Conservation (phyloP, 306 rosid species). For the Aeschynomene evenia region DNA sequence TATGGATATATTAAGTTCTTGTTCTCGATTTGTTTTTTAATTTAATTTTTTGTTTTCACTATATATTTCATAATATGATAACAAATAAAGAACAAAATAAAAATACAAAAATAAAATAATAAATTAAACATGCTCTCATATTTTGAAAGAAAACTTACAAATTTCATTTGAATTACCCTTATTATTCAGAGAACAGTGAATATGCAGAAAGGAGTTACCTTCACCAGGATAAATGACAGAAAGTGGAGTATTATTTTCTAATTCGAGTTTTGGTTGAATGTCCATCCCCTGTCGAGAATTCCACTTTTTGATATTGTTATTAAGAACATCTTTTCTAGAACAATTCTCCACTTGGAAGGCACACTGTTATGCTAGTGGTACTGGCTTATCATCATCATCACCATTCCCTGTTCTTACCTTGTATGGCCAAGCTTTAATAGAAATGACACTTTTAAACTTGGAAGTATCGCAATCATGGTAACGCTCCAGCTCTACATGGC, state of each 20-base stretch:
- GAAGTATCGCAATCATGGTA: constrained; percentile 36
- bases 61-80: no score
- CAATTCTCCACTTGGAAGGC: constrained; percentile 20
- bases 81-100: no score
- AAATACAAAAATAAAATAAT: no score
- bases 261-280: no score
- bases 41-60: no score
- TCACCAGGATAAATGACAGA: no score
- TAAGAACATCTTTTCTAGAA: constrained; percentile 13
- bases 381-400: constrained; percentile 49
- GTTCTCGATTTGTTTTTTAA: no score
- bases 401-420: constrained; percentile 36
- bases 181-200: constrained; percentile 12
- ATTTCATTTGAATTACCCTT: constrained; percentile 32
- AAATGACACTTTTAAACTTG: constrained; percentile 58
- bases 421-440: constrained; percentile 49
- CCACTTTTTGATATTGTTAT: constrained; percentile 21
- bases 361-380: constrained; percentile 56
- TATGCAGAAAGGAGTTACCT: no score
- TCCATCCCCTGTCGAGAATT: constrained; percentile 23
- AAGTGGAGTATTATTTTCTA: no score
- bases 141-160: constrained; percentile 35
- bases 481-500: no score
- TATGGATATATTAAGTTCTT: no score
- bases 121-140: constrained; percentile 26